Base-by-base conservation (phyloP, 352 stramenopile species). In the Globisporangium nodosum region DNA sequence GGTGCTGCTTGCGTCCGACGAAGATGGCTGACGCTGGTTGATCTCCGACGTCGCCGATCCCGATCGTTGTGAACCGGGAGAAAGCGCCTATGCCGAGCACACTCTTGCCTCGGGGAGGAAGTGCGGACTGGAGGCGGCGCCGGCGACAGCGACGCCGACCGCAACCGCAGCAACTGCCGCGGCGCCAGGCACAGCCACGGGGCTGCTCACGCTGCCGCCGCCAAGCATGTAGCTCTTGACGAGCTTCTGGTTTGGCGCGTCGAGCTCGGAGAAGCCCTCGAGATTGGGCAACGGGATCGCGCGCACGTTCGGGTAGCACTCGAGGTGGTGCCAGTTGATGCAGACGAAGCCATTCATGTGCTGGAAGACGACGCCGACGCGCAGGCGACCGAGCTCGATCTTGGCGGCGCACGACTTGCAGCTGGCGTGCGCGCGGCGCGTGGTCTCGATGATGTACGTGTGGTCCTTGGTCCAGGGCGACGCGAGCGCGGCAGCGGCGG, bases 261-360 rank as follows among this genome's bases (percentile, higher is more conserved):
- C 63, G 24, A 92, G 73, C 30, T 92, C 80, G n/a, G 51, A 60
- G 59, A 87, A 92, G 20, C 81, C 81, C 59, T 92, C 81, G 37
- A 92, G 70, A 53, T 75, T 81, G 31, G 68, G 45, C n/a, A 90
- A 62, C 40, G 77, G 76, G 43, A 92, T 87, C 51, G 72, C 61
- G 40, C 65, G 45, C 49, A 87, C 75, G 45, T 73, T 65, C 58
- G 76, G 72, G 63, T 88, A 92, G 69, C 81, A 92, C 66, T 90
- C 78, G 58, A 92, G 67, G 63, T 92, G 81, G 65, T 92, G 79
- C 81, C 81, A 92, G 65, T 92, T 90, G 63, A 92, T 90, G 69
- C 81, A 90, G 30, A 89, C 74, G 62, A 88, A 92, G 61, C 81
- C 81, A 57, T 88, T 89, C 64, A 78, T 78, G 64, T 92, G 81